Percentiles rank a stretch among this genome's conserved stretches.
phyloP scores from a whole-genome alignment of 139 green algal genomes.

The Chlorella sp. region DNA sequence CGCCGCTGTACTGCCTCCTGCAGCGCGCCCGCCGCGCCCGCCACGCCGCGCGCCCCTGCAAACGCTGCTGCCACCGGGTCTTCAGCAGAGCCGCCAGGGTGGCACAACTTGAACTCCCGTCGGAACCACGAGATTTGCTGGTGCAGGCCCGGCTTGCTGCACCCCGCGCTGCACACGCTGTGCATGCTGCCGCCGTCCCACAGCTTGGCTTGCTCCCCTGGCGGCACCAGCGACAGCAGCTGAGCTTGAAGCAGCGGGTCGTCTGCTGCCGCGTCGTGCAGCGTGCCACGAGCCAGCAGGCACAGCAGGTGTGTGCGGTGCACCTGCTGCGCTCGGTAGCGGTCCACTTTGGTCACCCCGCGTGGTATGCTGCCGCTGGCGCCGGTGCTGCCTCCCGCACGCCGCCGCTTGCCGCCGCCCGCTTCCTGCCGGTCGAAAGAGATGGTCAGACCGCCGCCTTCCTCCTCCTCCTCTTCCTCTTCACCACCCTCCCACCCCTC shows the following conservation, averaged over 20 bases:
- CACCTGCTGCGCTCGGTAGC: constrained; percentile 55
- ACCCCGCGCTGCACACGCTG: neutral
- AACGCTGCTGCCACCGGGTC: constrained; percentile 14
- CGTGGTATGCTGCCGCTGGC: neutral
- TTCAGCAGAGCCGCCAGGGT: neutral
- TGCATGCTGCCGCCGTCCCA: constrained; percentile 18
- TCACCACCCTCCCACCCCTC: too few relatives aligned
- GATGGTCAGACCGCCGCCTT: neutral
- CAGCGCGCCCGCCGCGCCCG: constrained; percentile 7
- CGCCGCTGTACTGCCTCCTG: constrained; percentile 9
- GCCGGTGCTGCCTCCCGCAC: neutral
- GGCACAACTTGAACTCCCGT: constrained; percentile 22
- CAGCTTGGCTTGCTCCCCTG: neutral
- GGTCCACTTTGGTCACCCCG: constrained; percentile 46
- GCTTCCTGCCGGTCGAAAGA: neutral
- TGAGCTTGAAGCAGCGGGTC: constrained; percentile 66
- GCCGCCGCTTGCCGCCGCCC: neutral
- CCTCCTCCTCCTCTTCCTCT: neutral
- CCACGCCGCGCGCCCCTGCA: neutral
- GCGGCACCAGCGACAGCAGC: constrained; percentile 61
- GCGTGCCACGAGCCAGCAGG: constrained; percentile 63
- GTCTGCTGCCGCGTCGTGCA: constrained; percentile 64
- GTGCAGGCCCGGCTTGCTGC: constrained; percentile 31
- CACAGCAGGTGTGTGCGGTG: constrained; percentile 74
- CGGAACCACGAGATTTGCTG: constrained; percentile 56